These are phyloP conservation scores for Penicillium brasilianum DNA, from an alignment of 2,329 filamentous ascomycete species.

Conservation along the genomic window DNA sequence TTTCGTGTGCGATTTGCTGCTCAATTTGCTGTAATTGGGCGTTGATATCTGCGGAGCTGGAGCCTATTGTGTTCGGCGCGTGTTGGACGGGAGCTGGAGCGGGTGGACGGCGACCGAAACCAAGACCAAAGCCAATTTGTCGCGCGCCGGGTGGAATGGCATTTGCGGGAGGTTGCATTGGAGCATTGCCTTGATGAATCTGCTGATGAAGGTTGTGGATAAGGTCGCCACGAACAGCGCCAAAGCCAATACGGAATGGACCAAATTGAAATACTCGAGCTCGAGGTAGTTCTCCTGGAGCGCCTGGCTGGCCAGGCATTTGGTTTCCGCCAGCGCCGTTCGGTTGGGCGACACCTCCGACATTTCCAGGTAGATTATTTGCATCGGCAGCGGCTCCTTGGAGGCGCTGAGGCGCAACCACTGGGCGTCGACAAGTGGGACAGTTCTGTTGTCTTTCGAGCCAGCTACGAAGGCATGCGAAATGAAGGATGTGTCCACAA, in stretches of 20 bases:
- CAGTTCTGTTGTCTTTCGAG: conserved; percentile 96
- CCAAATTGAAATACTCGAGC: conserved; percentile 73
- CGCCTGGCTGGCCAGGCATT: conserved; percentile 46
- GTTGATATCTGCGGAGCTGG: conserved; percentile 51
- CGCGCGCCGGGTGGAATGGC: conserved; percentile 40
- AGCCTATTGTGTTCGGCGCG: conserved; percentile 19
- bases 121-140: conserved; percentile 50
- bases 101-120: conserved; percentile 44
- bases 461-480: conserved; percentile 95
- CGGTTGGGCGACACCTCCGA: conserved; percentile 32
- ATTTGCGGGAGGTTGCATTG: conserved; percentile 42
- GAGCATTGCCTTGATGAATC: conserved; percentile 57
- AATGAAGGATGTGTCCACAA: conserved; percentile 93
- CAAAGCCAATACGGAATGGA: conserved; percentile 74
- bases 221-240: conserved; percentile 63
- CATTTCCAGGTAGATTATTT: conserved; percentile 34
- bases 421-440: conserved; percentile 87
- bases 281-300: conserved; percentile 47
- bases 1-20: conserved; percentile 70
- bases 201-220: conserved; percentile 71
- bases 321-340: conserved; percentile 44
- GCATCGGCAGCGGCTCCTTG: conserved; percentile 38
- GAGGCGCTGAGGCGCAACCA: conserved; percentile 58
- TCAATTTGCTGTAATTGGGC: conserved; percentile 69
- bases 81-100: conserved; percentile 22